These are phyloP conservation scores for Truncatella angustata DNA, from an alignment of 2,329 filamentous ascomycete genomes.

Conservation along the genomic window DNA sequence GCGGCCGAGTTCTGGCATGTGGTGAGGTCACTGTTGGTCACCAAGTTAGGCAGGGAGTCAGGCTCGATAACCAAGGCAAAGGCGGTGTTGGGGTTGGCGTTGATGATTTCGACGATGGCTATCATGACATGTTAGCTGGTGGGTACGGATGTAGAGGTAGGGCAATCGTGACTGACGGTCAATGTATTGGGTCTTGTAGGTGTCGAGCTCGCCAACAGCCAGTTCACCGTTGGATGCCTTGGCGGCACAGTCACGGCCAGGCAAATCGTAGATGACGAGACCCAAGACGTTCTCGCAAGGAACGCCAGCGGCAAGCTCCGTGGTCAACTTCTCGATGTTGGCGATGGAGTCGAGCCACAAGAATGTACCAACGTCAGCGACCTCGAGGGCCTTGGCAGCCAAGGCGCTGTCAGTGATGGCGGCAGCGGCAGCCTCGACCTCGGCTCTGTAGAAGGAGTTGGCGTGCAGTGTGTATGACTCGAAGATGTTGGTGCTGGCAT, in stretches of 20 bases:
- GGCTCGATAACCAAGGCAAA: constrained; percentile 51
- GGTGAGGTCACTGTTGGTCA: constrained; percentile 52
- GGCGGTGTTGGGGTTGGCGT: constrained; percentile 44
- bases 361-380: constrained; percentile 54
- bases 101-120: constrained; percentile 41
- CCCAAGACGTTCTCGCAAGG: constrained; percentile 38
- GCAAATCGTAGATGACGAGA: constrained; percentile 58
- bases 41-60: constrained; percentile 58
- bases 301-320: constrained; percentile 44
- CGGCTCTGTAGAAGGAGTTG: constrained; percentile 29
- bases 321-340: constrained; percentile 48
- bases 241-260: constrained; percentile 58
- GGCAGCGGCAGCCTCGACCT: constrained; percentile 25
- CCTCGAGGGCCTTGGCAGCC: constrained; percentile 49
- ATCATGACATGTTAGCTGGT: neutral
- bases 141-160: neutral
- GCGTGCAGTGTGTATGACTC: constrained; percentile 27
- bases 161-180: constrained; percentile 38
- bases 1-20: constrained; percentile 48
- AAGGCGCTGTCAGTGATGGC: constrained; percentile 43
- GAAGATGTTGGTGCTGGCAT: constrained; percentile 29
- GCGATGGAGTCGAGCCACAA: constrained; percentile 53
- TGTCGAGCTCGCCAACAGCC: constrained; percentile 44
- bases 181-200: constrained; percentile 55
- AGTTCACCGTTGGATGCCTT: constrained; percentile 60